Percentiles rank a stretch among this genome's conserved stretches.
These are phyloP conservation scores for Termitomyces sp. DNA, from an alignment of 768 basidiomycete species.

Conservation along the genomic window DNA sequence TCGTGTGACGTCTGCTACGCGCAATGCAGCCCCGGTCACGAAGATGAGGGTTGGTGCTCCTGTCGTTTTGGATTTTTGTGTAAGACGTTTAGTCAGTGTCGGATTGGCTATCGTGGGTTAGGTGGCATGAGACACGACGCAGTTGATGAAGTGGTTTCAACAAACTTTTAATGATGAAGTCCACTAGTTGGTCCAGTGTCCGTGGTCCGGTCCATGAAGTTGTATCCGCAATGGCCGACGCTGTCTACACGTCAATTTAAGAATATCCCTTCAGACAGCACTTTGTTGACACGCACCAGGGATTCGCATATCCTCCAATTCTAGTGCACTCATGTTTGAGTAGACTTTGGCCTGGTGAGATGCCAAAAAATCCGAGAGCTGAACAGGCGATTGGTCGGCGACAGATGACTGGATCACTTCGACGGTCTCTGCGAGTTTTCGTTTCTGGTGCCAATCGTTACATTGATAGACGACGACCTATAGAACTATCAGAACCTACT, in stretches of 20 bases:
- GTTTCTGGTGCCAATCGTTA: constrained; percentile 45
- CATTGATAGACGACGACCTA: background rate
- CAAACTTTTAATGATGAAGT: constrained; percentile 76
- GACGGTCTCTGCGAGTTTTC: constrained; percentile 50
- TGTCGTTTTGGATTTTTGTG: constrained; percentile 69
- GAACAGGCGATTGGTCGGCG: constrained; percentile 53
- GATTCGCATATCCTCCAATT: constrained; percentile 76
- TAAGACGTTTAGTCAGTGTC: constrained; percentile 62
- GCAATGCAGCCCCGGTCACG: constrained; percentile 83
- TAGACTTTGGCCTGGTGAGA: constrained; percentile 68
- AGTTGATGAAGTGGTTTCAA: background rate
- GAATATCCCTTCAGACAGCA: constrained; percentile 24
- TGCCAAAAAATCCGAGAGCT: constrained; percentile 61
- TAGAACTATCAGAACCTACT: constrained; percentile 30
- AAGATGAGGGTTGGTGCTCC: constrained; percentile 90
- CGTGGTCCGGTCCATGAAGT: constrained; percentile 68
- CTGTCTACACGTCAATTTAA: constrained; percentile 58
- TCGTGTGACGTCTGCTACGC: constrained; percentile 86
- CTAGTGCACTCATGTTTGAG: constrained; percentile 66
- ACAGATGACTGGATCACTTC: constrained; percentile 42
- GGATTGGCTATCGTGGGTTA: constrained; percentile 53
- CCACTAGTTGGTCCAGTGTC: constrained; percentile 65
- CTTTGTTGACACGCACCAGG: constrained; percentile 53
- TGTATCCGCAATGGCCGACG: constrained; percentile 72
- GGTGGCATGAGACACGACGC: background rate